Percentiles rank a stretch among this genome's conserved stretches.
Conservation (phyloP, 495 filamentous ascomycete species). For the Penicillium paradoxum region DNA sequence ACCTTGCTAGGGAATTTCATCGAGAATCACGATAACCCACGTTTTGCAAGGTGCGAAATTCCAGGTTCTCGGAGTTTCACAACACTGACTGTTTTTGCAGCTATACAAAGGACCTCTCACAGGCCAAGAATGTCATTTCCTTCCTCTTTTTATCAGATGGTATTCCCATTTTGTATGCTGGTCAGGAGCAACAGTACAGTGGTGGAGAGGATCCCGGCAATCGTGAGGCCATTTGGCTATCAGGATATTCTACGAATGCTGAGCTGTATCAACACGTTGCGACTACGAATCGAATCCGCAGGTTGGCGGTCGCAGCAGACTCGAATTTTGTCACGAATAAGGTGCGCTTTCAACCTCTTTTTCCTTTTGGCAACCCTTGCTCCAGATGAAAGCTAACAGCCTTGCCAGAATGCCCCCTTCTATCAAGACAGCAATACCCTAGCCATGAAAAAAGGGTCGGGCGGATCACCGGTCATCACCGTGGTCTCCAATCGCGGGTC, state of each 20-base stretch:
- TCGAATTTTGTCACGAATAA: conserved; percentile 44
- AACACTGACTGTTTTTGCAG: conserved; percentile 24
- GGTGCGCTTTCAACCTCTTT: no score
- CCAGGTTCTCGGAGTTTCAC: not conserved
- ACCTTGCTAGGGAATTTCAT: conserved; percentile 68
- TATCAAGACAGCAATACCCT: conserved; percentile 51
- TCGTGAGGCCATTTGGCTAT: conserved; percentile 73
- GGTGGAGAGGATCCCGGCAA: conserved; percentile 62
- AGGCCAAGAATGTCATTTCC: conserved; percentile 64
- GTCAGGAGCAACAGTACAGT: conserved; percentile 70
- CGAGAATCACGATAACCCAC: conserved; percentile 74
- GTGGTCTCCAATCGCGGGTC: conserved; percentile 54
- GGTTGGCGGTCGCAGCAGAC: conserved; percentile 47
- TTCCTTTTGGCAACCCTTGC: not conserved
- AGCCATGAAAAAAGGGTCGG: conserved; percentile 57
- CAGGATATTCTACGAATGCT: conserved; percentile 53
- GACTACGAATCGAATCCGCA: conserved; percentile 56
- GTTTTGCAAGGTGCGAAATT: conserved; percentile 50
- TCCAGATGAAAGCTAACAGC: not conserved
- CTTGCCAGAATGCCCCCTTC: conserved; percentile 33
- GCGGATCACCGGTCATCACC: conserved; percentile 47
- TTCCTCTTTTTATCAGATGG: conserved; percentile 67
- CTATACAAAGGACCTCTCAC: conserved; percentile 42
- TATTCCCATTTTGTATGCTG: conserved; percentile 61
- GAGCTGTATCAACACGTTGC: conserved; percentile 59